A percentile compares a stretch with the other conserved stretches of the same genome.
phyloP scores from a whole-genome alignment of 306 rosid species.

The Astragalus membranaceus region DNA sequence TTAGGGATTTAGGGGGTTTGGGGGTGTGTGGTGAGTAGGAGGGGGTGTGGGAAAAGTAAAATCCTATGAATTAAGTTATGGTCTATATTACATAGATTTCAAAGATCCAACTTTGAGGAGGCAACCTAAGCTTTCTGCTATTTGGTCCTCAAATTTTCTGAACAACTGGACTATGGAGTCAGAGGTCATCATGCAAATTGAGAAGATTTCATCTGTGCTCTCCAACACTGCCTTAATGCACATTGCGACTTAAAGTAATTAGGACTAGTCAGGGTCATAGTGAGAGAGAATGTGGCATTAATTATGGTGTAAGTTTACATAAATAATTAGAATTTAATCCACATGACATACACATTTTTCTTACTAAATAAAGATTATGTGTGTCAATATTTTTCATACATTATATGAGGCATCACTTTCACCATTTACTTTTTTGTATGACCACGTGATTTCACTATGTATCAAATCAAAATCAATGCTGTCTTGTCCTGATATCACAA shows the following conservation, averaged over 20 bases:
- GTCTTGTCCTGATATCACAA: no score
- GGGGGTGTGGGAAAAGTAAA: no score
- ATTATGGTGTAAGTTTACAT: neutral
- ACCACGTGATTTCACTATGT: no score
- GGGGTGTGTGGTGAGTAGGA: no score
- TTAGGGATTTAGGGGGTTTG: no score
- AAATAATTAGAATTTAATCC: neutral
- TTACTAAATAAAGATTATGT: no score
- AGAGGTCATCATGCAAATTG: neutral
- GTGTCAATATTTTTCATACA: no score
- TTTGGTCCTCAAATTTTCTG: slow-evolving; percentile 55
- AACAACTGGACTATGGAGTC: slow-evolving; percentile 10
- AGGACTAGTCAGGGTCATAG: no score
- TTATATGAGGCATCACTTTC: no score
- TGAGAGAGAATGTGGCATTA: neutral
- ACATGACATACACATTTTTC: neutral
- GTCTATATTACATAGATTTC: slow-evolving; percentile 42
- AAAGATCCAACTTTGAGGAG: slow-evolving; percentile 48
- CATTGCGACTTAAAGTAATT: neutral
- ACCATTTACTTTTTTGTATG: no score
- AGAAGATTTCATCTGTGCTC: neutral
- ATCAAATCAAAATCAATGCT: no score
- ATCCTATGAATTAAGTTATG: slow-evolving; percentile 31
- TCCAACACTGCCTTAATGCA: neutral
- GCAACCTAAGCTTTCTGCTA: slow-evolving; percentile 48